Evolutionary conservation across 352 stramenopile genomes (phyloP), one percentile per base, ranked within the genome.

Genomic region (Hyaloperonospora arabidopsidis): DNA sequence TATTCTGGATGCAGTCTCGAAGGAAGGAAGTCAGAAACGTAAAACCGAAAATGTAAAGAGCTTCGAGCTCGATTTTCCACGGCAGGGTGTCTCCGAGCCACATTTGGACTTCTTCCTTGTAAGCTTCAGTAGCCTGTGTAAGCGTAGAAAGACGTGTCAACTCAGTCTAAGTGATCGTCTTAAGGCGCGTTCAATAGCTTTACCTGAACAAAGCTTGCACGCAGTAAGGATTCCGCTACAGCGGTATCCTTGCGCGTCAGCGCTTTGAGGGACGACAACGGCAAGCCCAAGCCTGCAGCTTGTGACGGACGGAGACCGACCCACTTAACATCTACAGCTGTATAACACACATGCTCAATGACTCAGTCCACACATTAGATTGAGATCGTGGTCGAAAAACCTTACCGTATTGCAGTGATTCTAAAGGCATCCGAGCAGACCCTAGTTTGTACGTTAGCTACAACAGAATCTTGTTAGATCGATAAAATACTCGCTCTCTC

Each of bases 401-500:
- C 18, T 46, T 67, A 89, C 82, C 67, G 46, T 76, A 86, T 46
- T 66, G 57, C 17, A 76, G 63, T 0, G 79, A 84, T 29, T 93
- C 83, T 17, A 93, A 49, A 0, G 83, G 83, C 83, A 93, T 93
- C 18, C 86, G 70, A 45, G 79, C 79, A 13, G 88, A 95, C 1
- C 87, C 87, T 19, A 94, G 73, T 46, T 89, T 83, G 65, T 97
- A 98, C 0, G 88, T 93, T 15, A 97, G 67, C 83, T 93, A 43
- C 15, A 40, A 46, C 39, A 46, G 7, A 5, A 21, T 19, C 38
- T 22, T 41, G 36, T 57, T 15, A 57, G 38, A 5, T n/a, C 38
- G 23, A 17, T 7, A 21, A n/a, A 5, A 13, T 6, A 23, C 12
- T 38, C n/a, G n/a, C 23, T 29, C n/a, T 29, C 21, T 12, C 39